Evolutionary conservation across 805 yeast genomes (phyloP).

Genomic region (Grigorovia yakushimaensis): DNA sequence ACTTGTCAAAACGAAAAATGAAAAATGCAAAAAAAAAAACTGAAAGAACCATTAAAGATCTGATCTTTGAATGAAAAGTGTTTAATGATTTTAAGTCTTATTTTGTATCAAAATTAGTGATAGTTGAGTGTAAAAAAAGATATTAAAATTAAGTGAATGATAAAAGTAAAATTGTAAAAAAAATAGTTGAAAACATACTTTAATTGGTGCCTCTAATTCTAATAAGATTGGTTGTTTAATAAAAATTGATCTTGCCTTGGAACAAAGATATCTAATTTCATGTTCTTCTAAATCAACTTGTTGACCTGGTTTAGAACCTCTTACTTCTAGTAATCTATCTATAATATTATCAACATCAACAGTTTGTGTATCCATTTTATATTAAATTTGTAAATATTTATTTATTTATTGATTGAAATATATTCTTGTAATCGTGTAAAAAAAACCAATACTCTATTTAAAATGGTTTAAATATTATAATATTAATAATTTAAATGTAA

Average conservation of each 20-base stretch:
- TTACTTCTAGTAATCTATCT: slow-evolving; percentile 91
- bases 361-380: slow-evolving; percentile 45
- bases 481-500: no score
- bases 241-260: slow-evolving; percentile 95
- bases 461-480: background rate
- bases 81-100: no score
- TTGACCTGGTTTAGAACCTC: slow-evolving; percentile 97
- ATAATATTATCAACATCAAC: slow-evolving; percentile 95
- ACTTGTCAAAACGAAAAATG: background rate
- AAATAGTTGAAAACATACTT: slow-evolving; percentile 38
- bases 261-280: slow-evolving; percentile 90
- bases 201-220: slow-evolving; percentile 95
- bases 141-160: background rate
- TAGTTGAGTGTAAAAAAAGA: background rate
- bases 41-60: background rate
- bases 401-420: background rate
- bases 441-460: background rate
- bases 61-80: no score
- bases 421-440: background rate
- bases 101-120: background rate
- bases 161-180: background rate
- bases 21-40: background rate
- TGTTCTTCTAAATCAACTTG: slow-evolving; percentile 89
- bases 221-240: slow-evolving; percentile 93
- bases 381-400: slow-evolving; percentile 1